phyloP scores from a whole-genome alignment of 176 grass and related monocot genomes.

The Musa itinerans region DNA sequence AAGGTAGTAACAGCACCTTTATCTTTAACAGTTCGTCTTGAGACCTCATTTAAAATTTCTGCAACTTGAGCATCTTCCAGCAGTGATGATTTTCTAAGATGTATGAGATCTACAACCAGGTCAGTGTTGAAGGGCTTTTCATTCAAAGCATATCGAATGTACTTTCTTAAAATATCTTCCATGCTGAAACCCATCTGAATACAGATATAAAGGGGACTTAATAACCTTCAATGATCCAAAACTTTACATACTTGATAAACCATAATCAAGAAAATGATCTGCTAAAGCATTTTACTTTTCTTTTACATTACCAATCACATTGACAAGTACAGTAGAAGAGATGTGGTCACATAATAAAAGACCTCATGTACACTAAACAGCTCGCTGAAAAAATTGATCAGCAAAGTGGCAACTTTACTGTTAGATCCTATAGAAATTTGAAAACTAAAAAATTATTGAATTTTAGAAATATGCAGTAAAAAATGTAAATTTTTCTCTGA shows the following conservation, averaged over 20 bases:
- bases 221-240: not conserved
- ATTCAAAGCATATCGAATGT: conserved; percentile 88
- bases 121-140: conserved; percentile 78
- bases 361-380: no score
- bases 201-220: conserved; percentile 22
- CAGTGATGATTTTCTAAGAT: conserved; percentile 80
- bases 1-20: conserved; percentile 43
- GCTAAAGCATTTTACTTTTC: not conserved
- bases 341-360: no score
- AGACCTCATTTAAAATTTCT: conserved; percentile 84
- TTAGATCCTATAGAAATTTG: no score
- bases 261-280: conserved; percentile 9
- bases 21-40: conserved; percentile 77
- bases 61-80: conserved; percentile 70
- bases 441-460: no score
- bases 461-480: no score
- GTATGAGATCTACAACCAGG: conserved; percentile 67
- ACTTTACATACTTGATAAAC: not conserved
- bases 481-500: no score
- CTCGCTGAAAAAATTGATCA: no score
- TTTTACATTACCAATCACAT: not conserved
- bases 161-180: conserved; percentile 85
- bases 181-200: conserved; percentile 84
- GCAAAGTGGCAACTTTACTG: no score
- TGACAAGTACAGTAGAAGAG: no score